Conservation (phyloP, 2,329 filamentous ascomycete species). For the Fonsecaea monophora region DNA sequence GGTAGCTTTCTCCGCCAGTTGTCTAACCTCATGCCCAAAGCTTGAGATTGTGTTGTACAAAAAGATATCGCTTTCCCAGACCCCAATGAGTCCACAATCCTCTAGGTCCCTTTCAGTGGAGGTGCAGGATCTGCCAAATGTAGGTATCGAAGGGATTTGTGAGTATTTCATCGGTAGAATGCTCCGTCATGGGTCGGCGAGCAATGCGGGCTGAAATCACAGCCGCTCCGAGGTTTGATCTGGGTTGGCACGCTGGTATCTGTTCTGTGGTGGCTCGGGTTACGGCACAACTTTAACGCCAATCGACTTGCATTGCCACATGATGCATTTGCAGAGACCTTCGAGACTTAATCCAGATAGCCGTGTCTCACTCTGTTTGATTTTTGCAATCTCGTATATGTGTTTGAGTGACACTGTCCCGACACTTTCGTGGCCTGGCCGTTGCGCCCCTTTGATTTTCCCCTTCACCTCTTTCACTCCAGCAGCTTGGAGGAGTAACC, state of each 20-base stretch:
- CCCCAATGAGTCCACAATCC: neutral
- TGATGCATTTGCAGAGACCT: conserved; percentile 74
- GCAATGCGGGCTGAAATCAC: neutral
- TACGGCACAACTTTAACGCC: conserved; percentile 71
- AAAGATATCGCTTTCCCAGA: neutral
- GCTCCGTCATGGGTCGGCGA: neutral
- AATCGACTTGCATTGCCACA: conserved; percentile 76
- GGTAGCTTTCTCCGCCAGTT: neutral
- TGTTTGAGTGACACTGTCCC: conserved; percentile 92
- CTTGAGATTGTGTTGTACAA: neutral
- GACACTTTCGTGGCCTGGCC: conserved; percentile 77
- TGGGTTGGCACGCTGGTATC: neutral
- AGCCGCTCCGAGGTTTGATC: conserved; percentile 1
- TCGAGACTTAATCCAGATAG: conserved; percentile 74
- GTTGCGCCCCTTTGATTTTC: conserved; percentile 75
- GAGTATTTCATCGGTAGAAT: neutral
- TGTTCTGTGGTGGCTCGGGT: conserved; percentile 2
- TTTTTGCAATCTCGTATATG: conserved; percentile 95
- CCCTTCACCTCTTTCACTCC: conserved; percentile 74
- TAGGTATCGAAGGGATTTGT: neutral
- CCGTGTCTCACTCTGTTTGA: conserved; percentile 81
- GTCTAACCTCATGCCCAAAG: neutral
- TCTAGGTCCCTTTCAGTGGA: neutral
- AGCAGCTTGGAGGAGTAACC: conserved; percentile 83
- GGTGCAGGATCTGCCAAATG: neutral